Evolutionary conservation across 768 basidiomycete genomes (phyloP).

Genomic region (Termitomyces sp.): DNA sequence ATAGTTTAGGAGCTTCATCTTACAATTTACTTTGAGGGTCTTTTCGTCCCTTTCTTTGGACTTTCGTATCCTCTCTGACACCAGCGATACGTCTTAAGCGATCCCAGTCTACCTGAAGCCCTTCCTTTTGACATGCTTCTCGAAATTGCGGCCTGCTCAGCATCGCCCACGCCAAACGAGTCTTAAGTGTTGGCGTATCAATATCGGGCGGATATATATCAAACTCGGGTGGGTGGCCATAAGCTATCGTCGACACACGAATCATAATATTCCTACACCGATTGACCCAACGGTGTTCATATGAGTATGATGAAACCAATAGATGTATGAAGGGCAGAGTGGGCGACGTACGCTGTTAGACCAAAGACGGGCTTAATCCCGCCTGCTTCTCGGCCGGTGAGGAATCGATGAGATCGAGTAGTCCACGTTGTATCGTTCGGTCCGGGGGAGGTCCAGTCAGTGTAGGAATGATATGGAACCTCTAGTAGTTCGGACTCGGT

Average conservation of each 20-base stretch:
- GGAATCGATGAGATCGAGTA: constrained; percentile 70
- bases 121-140: constrained; percentile 36
- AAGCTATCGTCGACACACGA: constrained; percentile 40
- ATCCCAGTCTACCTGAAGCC: constrained; percentile 29
- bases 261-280: constrained; percentile 40
- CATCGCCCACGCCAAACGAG: constrained; percentile 43
- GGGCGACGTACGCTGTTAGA: constrained; percentile 69
- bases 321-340: not conserved
- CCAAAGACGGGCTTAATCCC: constrained; percentile 90
- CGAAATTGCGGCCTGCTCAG: constrained; percentile 31
- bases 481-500: constrained; percentile 51
- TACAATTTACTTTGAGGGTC: constrained; percentile 13
- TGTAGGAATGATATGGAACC: constrained; percentile 61
- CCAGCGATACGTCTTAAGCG: constrained; percentile 24
- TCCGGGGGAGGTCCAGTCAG: constrained; percentile 48
- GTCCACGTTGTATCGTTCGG: constrained; percentile 32
- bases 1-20: not conserved
- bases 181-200: constrained; percentile 27
- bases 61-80: constrained; percentile 14
- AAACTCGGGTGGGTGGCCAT: constrained; percentile 41
- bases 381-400: constrained; percentile 81
- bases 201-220: constrained; percentile 31
- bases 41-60: constrained; percentile 4
- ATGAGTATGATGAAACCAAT: not conserved
- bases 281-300: not conserved